Evolutionary conservation across 208 protist genomes (phyloP), one percentile per base, ranked within the genome.

Genomic region (Wallacemonas sp.): DNA sequence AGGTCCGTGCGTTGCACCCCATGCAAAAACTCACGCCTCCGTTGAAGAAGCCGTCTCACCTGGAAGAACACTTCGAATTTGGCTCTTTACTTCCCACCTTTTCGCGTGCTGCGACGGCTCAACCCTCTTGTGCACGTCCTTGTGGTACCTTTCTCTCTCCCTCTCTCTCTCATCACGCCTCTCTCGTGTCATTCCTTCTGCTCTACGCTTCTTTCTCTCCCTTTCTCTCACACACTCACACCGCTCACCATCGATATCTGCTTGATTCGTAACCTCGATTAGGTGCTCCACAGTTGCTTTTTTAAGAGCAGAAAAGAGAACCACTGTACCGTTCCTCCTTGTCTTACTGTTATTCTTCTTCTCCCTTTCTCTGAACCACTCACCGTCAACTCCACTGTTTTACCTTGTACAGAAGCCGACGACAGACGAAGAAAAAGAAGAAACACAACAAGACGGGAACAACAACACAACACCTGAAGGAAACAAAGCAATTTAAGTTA

Each of bases 301-400:
- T 65, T 69, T 69, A 54, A 74, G 57, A 68, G 61, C 62, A 61
- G 16, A 63, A 58, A n/a, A 33, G 52, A 58, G 52, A 58, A 58
- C 52, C 52, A 32, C 33, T 11, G 30, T 61, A 19, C 55, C 23
- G 0, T 26, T 9, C 54, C 4, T 11, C 9, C 1, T 38, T 8
- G 6, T 52, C 29, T 64, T 49, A 27, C 33, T 64, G n/a, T 63
- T 47, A n/a, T 47, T 63, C 21, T 63, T 27, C 9, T 14, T 41
- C 36, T 41, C 36, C 14, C 14, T 41, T 41, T 17, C 14, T 41
- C 9, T 41, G 36, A 17, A 17, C 36, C 14, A 6, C 36, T 14
- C 36, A 41, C 36, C 14, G 16, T 63, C 30, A 47, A n/a, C n/a
- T n/a, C n/a, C n/a, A n/a, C n/a, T n/a, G n/a, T n/a, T n/a, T n/a